Conservation (phyloP, 352 stramenopile species). For the Globisporangium nodosum region DNA sequence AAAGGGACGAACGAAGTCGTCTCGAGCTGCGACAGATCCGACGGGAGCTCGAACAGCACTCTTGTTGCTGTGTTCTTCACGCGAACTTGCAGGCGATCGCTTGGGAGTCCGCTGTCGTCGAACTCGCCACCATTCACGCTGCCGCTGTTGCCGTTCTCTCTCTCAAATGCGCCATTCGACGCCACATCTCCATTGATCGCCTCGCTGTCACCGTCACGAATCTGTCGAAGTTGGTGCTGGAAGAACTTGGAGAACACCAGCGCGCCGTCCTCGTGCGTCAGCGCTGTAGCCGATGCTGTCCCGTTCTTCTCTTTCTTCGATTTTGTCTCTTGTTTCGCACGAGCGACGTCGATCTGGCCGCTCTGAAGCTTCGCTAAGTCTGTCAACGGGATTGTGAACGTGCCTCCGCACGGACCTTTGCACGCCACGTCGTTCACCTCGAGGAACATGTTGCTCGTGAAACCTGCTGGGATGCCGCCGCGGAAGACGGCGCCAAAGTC, state of each 20-base stretch:
- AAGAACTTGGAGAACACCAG: slow-evolving; percentile 61
- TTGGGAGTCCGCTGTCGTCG: slow-evolving; percentile 11
- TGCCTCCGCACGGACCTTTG: slow-evolving; percentile 59
- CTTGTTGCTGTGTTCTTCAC: slow-evolving; percentile 55
- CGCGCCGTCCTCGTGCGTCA: slow-evolving; percentile 53
- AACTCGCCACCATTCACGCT: background rate
- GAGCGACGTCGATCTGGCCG: background rate
- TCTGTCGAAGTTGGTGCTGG: slow-evolving; percentile 12
- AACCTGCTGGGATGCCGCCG: slow-evolving; percentile 43
- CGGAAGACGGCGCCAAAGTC: slow-evolving; percentile 55
- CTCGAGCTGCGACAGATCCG: slow-evolving; percentile 28
- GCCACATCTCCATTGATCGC: slow-evolving; percentile 2
- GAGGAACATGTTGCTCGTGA: slow-evolving; percentile 45
- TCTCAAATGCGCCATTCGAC: background rate
- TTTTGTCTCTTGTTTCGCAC: background rate
- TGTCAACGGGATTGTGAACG: slow-evolving; percentile 52
- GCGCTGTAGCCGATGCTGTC: slow-evolving; percentile 15
- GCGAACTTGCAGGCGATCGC: slow-evolving; percentile 47
- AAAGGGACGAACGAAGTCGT: slow-evolving; percentile 45
- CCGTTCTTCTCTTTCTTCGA: background rate
- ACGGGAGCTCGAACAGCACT: slow-evolving; percentile 63
- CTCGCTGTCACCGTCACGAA: background rate
- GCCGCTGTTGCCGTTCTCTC: slow-evolving; percentile 2
- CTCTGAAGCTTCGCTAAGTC: slow-evolving; percentile 27
- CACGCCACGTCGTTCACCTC: slow-evolving; percentile 52